Percentiles rank a stretch among this genome's conserved stretches.
These are phyloP conservation scores for Oryza nivara DNA, from an alignment of 176 grass and related monocot species.

Conservation along the genomic window DNA sequence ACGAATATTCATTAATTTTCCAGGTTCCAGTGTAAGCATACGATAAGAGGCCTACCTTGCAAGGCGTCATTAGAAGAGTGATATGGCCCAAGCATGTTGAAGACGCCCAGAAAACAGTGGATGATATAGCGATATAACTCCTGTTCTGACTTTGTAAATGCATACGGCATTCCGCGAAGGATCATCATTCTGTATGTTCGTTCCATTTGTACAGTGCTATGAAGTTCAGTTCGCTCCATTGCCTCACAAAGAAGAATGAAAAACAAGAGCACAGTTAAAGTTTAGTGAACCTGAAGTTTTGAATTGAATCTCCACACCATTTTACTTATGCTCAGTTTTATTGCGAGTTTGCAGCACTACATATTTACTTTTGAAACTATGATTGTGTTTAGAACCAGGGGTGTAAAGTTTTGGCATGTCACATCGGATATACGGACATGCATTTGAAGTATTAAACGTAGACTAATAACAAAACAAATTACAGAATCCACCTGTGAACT, in stretches of 20 bases:
- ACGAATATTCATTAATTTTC: conserved; percentile 14
- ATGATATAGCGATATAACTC: conserved; percentile 13
- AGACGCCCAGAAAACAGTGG: conserved; percentile 15
- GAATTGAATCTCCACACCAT: no score
- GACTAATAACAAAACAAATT: no score
- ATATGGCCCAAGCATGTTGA: conserved; percentile 10
- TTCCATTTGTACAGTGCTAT: neutral
- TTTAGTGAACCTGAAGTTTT: no score
- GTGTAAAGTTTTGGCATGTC: no score
- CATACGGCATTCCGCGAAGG: neutral
- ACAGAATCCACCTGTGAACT: no score
- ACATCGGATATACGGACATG: no score
- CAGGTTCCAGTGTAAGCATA: conserved; percentile 95
- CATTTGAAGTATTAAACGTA: no score
- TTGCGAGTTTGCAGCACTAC: no score
- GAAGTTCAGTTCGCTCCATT: neutral
- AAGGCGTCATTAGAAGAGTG: conserved; percentile 69
- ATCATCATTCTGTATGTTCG: neutral
- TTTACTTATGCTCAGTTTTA: no score
- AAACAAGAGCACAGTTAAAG: neutral
- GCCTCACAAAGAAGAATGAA: neutral
- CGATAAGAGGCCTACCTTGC: conserved; percentile 75
- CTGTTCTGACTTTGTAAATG: neutral
- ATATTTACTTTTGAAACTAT: no score
- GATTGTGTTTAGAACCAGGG: no score